These are phyloP conservation scores for Lactifluus rugatus DNA, from an alignment of 768 basidiomycete genomes.

Conservation along the genomic window DNA sequence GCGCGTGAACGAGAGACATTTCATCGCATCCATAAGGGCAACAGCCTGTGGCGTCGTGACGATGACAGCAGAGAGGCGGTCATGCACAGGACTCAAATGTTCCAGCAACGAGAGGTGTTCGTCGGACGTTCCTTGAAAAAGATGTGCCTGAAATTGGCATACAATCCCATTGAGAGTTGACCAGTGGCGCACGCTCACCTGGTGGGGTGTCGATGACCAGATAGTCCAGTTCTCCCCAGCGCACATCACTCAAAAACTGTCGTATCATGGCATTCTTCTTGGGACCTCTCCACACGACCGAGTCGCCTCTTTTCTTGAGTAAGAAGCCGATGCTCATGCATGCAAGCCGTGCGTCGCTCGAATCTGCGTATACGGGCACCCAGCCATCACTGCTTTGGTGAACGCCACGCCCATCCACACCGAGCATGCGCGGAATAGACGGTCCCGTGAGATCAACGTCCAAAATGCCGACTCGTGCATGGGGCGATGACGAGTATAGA, in stretches of 20 bases:
- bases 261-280: conserved; percentile 99
- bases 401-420: conserved; percentile 75
- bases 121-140: conserved; percentile 83
- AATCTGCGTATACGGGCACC: conserved; percentile 97
- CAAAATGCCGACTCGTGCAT: conserved; percentile 72
- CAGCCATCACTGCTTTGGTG: conserved; percentile 94
- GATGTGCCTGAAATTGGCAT: neutral
- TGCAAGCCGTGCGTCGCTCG: conserved; percentile 56
- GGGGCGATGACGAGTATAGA: conserved; percentile 64
- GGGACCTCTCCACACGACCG: conserved; percentile 96
- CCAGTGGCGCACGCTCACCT: conserved; percentile 42
- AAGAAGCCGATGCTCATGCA: conserved; percentile 98
- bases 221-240: conserved; percentile 71
- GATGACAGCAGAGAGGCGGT: conserved; percentile 71
- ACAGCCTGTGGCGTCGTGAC: conserved; percentile 98
- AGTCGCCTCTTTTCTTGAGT: conserved; percentile 80
- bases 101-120: conserved; percentile 95
- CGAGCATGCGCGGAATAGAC: conserved; percentile 93
- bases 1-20: conserved; percentile 92
- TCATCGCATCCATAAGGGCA: conserved; percentile 89
- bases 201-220: conserved; percentile 95
- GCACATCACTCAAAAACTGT: conserved; percentile 43
- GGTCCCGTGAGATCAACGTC: conserved; percentile 94
- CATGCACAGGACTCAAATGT: conserved; percentile 78
- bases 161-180: neutral